Percentiles rank a stretch among this genome's conserved stretches.
These are phyloP conservation scores for Alloteropsis angusta DNA, from an alignment of 202 grass and related monocot species.

Conservation along the genomic window DNA sequence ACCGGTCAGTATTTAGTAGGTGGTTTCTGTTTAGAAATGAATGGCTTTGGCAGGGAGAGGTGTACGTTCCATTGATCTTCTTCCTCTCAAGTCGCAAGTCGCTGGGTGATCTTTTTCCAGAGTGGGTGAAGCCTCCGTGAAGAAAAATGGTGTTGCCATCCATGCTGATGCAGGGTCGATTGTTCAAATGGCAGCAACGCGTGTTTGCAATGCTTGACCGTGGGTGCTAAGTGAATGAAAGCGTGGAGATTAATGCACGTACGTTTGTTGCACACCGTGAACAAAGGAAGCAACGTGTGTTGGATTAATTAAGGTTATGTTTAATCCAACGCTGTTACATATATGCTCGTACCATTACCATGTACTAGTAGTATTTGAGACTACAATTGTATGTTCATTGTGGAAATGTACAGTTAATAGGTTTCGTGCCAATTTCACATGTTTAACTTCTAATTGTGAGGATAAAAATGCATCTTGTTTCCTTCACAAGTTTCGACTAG, in stretches of 20 bases:
- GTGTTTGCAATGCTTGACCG: background rate
- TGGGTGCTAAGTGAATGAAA: background rate
- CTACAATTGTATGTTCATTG: too few relatives aligned
- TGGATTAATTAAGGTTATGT: too few relatives aligned
- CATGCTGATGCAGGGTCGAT: background rate
- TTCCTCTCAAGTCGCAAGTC: background rate
- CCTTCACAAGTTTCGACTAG: too few relatives aligned
- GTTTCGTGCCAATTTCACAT: too few relatives aligned
- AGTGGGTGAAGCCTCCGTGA: background rate
- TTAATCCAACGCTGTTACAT: too few relatives aligned
- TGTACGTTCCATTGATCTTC: background rate
- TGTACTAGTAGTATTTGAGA: too few relatives aligned
- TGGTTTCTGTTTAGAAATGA: conserved; percentile 23
- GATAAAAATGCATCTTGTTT: too few relatives aligned
- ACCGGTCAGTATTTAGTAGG: background rate
- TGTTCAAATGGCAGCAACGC: background rate
- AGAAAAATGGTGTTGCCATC: background rate
- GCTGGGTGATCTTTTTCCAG: background rate
- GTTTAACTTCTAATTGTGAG: too few relatives aligned
- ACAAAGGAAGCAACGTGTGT: background rate
- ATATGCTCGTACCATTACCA: too few relatives aligned
- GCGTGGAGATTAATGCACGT: background rate
- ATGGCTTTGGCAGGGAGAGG: background rate
- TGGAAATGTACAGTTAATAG: too few relatives aligned
- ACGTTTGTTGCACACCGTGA: background rate